Evolutionary conservation across 116 monocot genomes (phyloP).

Genomic region (Phalaenopsis hybrid): DNA sequence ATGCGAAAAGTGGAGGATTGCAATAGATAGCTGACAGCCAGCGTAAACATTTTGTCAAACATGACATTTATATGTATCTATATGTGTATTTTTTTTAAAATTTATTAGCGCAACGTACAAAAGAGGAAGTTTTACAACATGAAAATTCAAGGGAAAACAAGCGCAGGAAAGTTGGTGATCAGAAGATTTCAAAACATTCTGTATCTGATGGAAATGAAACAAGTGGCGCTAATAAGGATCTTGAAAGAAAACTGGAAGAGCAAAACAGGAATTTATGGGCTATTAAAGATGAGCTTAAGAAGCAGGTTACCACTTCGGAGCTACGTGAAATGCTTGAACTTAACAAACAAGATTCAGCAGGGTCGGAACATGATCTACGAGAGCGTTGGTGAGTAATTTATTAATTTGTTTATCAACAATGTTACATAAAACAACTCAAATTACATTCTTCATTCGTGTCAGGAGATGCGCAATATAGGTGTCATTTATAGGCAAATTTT

Average conservation of each 20-base stretch:
- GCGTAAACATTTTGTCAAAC: too few relatives aligned
- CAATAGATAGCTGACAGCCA: too few relatives aligned
- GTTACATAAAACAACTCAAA: background rate
- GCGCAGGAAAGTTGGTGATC: constrained; percentile 42
- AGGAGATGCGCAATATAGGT: too few relatives aligned
- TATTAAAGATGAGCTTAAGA: constrained; percentile 92
- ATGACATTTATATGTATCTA: too few relatives aligned
- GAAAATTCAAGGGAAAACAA: constrained; percentile 44
- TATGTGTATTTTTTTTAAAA: background rate
- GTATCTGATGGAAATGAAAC: constrained; percentile 29
- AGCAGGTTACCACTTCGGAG: constrained; percentile 50
- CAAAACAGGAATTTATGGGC: constrained; percentile 74
- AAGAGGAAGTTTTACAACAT: constrained; percentile 19
- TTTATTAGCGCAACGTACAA: constrained; percentile 9
- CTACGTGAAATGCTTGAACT: constrained; percentile 79
- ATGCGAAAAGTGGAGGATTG: too few relatives aligned
- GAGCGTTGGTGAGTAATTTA: constrained; percentile 70
- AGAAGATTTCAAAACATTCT: constrained; percentile 33
- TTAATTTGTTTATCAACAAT: background rate
- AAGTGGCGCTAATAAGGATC: constrained; percentile 9
- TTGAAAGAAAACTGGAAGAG: constrained; percentile 62
- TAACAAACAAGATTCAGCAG: constrained; percentile 79
- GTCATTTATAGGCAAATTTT: too few relatives aligned
- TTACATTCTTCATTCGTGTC: too few relatives aligned
- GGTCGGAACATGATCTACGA: constrained; percentile 85